phyloP scores from a whole-genome alignment of 768 basidiomycete genomes.

The Leccinum barrowsii region DNA sequence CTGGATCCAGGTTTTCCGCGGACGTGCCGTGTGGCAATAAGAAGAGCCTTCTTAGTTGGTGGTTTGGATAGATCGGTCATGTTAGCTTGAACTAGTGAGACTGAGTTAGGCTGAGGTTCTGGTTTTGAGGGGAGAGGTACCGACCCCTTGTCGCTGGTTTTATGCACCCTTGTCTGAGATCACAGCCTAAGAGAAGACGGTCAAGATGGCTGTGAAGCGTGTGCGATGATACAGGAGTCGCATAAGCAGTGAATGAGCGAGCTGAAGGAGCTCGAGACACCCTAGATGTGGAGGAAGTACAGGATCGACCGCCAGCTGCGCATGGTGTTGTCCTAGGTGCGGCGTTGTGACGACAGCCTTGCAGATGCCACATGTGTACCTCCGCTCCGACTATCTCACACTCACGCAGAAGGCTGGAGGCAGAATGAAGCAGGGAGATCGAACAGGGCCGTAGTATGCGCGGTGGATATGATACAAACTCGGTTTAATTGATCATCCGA shows the following conservation, averaged over 20 bases:
- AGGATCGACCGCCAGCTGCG: neutral
- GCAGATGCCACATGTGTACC: neutral
- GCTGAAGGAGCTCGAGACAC: neutral
- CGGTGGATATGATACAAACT: neutral
- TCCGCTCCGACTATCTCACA: neutral
- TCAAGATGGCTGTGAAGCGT: neutral
- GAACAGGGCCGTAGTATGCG: neutral
- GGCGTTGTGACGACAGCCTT: neutral
- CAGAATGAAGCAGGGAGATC: neutral
- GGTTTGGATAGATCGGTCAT: neutral
- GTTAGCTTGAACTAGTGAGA: neutral
- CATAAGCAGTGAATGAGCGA: neutral
- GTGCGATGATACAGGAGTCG: neutral
- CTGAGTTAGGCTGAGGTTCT: neutral
- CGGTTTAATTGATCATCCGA: neutral
- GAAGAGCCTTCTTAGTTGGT: neutral
- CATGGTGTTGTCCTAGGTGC: neutral
- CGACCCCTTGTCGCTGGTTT: neutral
- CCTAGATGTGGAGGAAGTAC: neutral
- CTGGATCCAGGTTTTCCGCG: neutral
- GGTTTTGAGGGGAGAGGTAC: neutral
- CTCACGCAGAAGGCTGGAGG: neutral
- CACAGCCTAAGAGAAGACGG: neutral
- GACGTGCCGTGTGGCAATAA: neutral
- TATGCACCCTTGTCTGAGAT: neutral